These are phyloP conservation scores for Aspergillus sp. DNA, from an alignment of 2,329 filamentous ascomycete genomes.

Conservation along the genomic window DNA sequence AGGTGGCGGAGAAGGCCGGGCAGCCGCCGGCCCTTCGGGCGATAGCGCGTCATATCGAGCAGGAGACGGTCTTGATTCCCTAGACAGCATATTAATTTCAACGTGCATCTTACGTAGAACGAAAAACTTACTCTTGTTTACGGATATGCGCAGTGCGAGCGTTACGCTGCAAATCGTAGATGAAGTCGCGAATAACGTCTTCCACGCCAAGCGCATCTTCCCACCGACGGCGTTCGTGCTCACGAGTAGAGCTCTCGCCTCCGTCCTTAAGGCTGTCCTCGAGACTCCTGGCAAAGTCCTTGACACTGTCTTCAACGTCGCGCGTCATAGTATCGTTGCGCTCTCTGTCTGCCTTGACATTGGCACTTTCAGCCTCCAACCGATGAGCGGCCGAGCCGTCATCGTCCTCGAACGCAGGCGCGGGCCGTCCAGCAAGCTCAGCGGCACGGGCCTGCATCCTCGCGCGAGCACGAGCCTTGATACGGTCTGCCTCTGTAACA, in stretches of 20 bases:
- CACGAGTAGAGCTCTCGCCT: conserved; percentile 64
- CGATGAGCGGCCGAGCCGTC: conserved; percentile 74
- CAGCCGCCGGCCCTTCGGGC: conserved; percentile 28
- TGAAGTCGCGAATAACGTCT: conserved; percentile 94
- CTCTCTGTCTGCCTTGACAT: conserved; percentile 76
- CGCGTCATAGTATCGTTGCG: conserved; percentile 94
- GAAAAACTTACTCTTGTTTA: conserved; percentile 49
- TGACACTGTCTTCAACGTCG: conserved; percentile 93
- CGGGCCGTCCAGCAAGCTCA: conserved; percentile 78
- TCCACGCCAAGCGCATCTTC: conserved; percentile 94
- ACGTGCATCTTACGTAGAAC: background rate
- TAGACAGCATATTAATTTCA: conserved; percentile 11
- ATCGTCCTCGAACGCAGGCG: conserved; percentile 60
- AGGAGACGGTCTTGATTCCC: conserved; percentile 50
- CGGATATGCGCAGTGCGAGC: conserved; percentile 68
- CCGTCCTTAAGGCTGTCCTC: conserved; percentile 84
- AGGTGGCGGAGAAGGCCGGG: conserved; percentile 40
- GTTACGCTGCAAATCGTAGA: conserved; percentile 86
- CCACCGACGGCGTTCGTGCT: conserved; percentile 90
- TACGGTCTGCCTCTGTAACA: conserved; percentile 85
- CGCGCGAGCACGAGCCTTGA: conserved; percentile 90
- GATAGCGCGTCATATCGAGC: conserved; percentile 43
- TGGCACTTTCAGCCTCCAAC: conserved; percentile 79
- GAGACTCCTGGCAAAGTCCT: conserved; percentile 75
- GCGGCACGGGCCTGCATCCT: conserved; percentile 99